A percentile compares a stretch with the other conserved stretches of the same genome.
Conservation (phyloP, 2,329 filamentous ascomycete genomes). For the Colletotrichum navitas region DNA sequence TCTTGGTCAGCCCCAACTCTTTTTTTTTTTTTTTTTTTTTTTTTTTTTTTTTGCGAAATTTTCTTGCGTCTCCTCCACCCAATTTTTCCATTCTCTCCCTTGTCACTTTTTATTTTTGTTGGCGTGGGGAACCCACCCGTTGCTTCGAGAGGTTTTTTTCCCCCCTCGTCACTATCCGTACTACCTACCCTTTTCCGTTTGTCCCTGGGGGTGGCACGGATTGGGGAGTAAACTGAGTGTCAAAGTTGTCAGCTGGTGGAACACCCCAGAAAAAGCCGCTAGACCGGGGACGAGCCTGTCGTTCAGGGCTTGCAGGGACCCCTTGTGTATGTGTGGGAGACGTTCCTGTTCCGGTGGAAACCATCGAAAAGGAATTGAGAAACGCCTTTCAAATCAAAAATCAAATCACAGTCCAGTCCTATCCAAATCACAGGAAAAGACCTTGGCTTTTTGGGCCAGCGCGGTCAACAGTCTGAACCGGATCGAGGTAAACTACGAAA, state of each 20-base stretch:
- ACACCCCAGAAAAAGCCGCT: constrained; percentile 4
- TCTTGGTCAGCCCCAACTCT: not conserved
- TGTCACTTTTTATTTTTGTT: not conserved
- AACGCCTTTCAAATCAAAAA: not conserved
- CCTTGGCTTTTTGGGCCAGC: too few species aligned
- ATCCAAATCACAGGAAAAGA: not conserved
- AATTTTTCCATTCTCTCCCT: not conserved
- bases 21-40: not conserved
- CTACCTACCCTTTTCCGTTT: constrained; percentile 11
- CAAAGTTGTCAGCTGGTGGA: constrained; percentile 28
- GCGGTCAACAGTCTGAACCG: constrained; percentile 17
- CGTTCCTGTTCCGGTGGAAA: not conserved
- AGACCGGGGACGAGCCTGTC: constrained; percentile 16
- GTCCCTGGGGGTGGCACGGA: constrained; percentile 30
- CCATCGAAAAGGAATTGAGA: not conserved
- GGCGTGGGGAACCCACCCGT: constrained; percentile 28
- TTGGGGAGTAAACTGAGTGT: constrained; percentile 34
- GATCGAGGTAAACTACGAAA: not conserved
- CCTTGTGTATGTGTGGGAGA: not conserved
- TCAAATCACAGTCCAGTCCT: not conserved
- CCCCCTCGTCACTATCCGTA: constrained; percentile 43
- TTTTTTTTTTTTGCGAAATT: not conserved
- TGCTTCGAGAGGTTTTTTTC: constrained; percentile 46
- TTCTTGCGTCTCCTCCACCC: not conserved
- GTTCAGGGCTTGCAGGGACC: constrained; percentile 29